Evolutionary conservation across 2,329 filamentous ascomycete genomes (phyloP), one percentile per base, ranked within the genome.

Genomic region (Colletotrichum lupini): DNA sequence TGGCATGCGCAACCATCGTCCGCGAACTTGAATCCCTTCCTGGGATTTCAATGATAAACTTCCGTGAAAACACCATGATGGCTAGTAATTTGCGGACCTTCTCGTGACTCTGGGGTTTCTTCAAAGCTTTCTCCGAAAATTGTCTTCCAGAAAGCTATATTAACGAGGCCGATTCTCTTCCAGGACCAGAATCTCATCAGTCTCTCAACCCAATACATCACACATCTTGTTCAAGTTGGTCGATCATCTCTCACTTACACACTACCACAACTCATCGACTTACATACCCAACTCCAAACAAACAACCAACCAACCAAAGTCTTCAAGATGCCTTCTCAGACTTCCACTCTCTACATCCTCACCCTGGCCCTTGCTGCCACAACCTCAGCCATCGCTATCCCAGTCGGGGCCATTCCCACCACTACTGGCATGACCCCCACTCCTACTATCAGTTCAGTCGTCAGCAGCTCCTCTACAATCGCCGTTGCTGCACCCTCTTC

Each of bases 81-180:
- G 42, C 8, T 22, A 0, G 1, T 2, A 0, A 11, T 11, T 49
- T 11, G 1, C 42, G 16, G 19, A 1, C 7, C 7, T 11, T 8
- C 6, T 49, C 42, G 7, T 49, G 42, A n/a, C 42, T n/a, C 42
- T n/a, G 16, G 3, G 42, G 42, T 49, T 49, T 8, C 8, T 1
- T 49, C 1, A 49, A 49, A 22, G 42, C 42, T 49, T 49, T 49
- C 42, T 49, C 42, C 42, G 42, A 11, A 49, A 49, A 4, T 49
- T 1, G n/a, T 22, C 19, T 22, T 11, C 16, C 8, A 22, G 19
- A n/a, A n/a, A 22, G 42, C 7, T 49, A 49, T 22, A 49, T 49
- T 5, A 1, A 49, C 19, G 42, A 49, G 19, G 1, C 19, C 19
- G 0, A 19, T 2, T 22, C 19, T 0, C 16, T 49, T 19, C 42